Evolutionary conservation across 2,329 filamentous ascomycete species (phyloP).

Genomic region (Hymenoscyphus albidus): DNA sequence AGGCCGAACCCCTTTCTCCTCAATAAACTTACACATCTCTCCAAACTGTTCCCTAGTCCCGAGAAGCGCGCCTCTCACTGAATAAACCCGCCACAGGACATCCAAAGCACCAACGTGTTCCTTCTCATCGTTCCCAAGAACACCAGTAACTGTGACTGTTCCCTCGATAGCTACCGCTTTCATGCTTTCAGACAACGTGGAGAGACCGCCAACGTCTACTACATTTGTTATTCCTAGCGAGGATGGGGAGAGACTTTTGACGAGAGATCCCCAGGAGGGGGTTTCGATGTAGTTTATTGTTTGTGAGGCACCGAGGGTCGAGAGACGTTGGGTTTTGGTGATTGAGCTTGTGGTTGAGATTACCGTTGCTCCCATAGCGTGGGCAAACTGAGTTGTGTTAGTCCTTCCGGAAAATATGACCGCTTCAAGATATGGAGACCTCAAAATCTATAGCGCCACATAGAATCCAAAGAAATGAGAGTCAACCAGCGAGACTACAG

Average conservation of each 20-base stretch:
- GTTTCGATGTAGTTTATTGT: slow-evolving; percentile 43
- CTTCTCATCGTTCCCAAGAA: slow-evolving; percentile 31
- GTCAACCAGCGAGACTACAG: too few species aligned
- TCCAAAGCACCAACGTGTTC: slow-evolving; percentile 34
- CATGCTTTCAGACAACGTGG: slow-evolving; percentile 40
- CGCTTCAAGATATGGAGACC: too few species aligned
- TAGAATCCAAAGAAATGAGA: not conserved
- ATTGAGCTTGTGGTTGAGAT: slow-evolving; percentile 41
- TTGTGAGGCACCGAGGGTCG: slow-evolving; percentile 40
- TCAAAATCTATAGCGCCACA: too few species aligned
- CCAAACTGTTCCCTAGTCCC: not conserved
- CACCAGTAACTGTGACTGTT: slow-evolving; percentile 39
- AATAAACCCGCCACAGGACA: slow-evolving; percentile 37
- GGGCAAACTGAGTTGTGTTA: slow-evolving; percentile 36
- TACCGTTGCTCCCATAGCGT: slow-evolving; percentile 40
- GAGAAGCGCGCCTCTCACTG: slow-evolving; percentile 38
- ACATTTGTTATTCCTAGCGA: slow-evolving; percentile 35
- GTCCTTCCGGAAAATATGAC: not conserved
- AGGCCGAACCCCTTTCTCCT: slow-evolving; percentile 44
- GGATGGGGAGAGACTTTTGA: slow-evolving; percentile 29
- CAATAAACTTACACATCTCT: slow-evolving; percentile 42
- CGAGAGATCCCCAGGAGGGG: slow-evolving; percentile 40
- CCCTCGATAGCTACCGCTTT: slow-evolving; percentile 41
- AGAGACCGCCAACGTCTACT: slow-evolving; percentile 42
- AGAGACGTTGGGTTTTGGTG: slow-evolving; percentile 33